Percentiles rank a stretch among this genome's conserved stretches.
Evolutionary conservation across 192 early-diverging fungal genomes (phyloP).

Genomic region (Umbelopsis sp.): DNA sequence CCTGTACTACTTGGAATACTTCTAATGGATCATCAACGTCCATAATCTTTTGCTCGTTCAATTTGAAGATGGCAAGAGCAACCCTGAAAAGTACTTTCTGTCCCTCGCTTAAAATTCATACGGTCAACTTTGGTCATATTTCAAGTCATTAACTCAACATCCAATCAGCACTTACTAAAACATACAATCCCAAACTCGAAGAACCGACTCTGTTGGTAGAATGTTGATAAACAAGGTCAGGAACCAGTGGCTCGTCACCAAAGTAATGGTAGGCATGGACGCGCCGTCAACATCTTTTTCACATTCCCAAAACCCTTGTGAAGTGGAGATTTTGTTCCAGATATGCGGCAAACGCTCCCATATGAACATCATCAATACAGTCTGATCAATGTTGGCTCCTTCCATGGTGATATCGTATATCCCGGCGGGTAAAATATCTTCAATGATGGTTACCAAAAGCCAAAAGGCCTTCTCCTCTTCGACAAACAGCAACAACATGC

Average conservation of each 20-base stretch:
- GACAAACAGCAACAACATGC: slow-evolving; percentile 69
- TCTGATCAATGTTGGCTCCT: slow-evolving; percentile 72
- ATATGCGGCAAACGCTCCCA: slow-evolving; percentile 53
- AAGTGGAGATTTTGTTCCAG: slow-evolving; percentile 49
- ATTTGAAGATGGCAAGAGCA: slow-evolving; percentile 67
- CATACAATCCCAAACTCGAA: slow-evolving; percentile 73
- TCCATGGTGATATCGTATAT: slow-evolving; percentile 77
- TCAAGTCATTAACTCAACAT: not conserved
- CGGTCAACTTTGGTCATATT: not conserved
- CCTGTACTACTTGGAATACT: slow-evolving; percentile 56
- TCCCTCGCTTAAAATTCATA: slow-evolving; percentile 38
- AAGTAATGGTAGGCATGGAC: slow-evolving; percentile 66
- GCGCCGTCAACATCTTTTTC: slow-evolving; percentile 48
- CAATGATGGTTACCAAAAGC: slow-evolving; percentile 74
- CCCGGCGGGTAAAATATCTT: slow-evolving; percentile 72
- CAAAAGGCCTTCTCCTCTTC: slow-evolving; percentile 81
- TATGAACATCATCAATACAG: slow-evolving; percentile 64
- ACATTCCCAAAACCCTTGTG: slow-evolving; percentile 47
- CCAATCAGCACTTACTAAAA: slow-evolving; percentile 47
- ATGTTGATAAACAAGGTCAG: slow-evolving; percentile 79
- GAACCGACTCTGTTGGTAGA: slow-evolving; percentile 70
- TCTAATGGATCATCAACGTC: slow-evolving; percentile 58
- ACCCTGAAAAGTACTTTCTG: slow-evolving; percentile 75
- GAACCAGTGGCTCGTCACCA: slow-evolving; percentile 86
- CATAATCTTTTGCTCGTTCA: slow-evolving; percentile 67